Conservation (phyloP, 225 moss, liverwort and hornwort genomes). For the Marchantia paleacea region DNA sequence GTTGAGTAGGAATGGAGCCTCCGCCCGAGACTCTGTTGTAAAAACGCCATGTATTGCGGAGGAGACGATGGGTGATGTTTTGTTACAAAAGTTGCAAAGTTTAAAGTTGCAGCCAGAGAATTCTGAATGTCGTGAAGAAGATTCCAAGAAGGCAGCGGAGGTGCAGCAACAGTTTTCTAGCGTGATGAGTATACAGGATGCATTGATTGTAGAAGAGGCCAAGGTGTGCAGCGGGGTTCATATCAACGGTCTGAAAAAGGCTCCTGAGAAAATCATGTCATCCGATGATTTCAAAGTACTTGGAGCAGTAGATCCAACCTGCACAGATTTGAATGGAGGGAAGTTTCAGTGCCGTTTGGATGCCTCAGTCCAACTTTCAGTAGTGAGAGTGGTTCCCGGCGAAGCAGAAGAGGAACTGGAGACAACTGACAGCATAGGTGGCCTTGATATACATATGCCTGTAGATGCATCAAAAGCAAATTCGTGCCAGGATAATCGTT, state of each 20-base stretch:
- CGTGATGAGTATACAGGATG: not conserved
- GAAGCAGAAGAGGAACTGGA: not conserved
- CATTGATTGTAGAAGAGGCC: not conserved
- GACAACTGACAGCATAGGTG: not conserved
- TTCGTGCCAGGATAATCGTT: not conserved
- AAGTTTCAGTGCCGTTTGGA: not conserved
- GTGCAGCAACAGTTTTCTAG: not conserved
- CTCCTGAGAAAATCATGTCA: not conserved
- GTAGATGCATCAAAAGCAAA: not conserved
- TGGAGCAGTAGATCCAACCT: not conserved
- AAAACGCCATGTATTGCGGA: not conserved
- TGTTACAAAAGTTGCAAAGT: conserved; percentile 21
- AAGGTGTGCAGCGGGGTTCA: not conserved
- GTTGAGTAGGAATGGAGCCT: not conserved
- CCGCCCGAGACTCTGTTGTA: not conserved
- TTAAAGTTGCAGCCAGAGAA: conserved; percentile 16
- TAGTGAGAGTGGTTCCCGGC: not conserved
- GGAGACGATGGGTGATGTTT: not conserved
- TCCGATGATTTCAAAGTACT: not conserved
- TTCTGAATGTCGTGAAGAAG: not conserved
- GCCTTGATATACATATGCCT: not conserved
- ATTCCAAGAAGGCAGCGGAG: too few relatives aligned
- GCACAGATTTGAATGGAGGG: not conserved
- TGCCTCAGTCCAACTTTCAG: not conserved
- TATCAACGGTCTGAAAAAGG: not conserved